Evolutionary conservation across 441 rosid genomes (phyloP).

Genomic region (Kokia cookei): DNA sequence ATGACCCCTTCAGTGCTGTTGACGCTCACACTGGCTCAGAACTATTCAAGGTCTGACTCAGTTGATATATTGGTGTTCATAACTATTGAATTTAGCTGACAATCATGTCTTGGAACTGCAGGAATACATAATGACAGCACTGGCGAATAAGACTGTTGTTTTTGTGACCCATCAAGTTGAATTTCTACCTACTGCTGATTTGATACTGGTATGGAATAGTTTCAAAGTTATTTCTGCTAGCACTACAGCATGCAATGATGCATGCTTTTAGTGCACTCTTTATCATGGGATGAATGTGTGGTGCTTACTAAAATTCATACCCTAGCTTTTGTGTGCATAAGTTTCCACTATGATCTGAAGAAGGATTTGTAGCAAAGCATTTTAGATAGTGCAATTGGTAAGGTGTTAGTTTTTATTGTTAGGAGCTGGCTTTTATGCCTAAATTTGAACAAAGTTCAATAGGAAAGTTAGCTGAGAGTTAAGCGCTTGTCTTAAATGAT

Average conservation of each 20-base stretch:
- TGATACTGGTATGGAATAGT: constrained; percentile 69
- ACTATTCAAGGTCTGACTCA: constrained; percentile 71
- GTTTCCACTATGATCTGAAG: background rate
- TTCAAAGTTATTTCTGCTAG: background rate
- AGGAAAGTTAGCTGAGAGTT: background rate
- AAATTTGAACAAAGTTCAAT: background rate
- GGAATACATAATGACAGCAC: constrained; percentile 91
- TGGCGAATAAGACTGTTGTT: constrained; percentile 80
- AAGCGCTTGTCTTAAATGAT: background rate
- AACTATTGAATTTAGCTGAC: constrained; percentile 20
- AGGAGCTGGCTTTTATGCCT: background rate
- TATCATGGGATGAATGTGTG: background rate
- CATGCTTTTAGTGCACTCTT: background rate
- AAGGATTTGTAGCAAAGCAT: background rate
- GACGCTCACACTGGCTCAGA: constrained; percentile 99
- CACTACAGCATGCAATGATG: constrained; percentile 11
- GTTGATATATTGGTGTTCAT: constrained; percentile 2
- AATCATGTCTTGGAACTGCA: constrained; percentile 35
- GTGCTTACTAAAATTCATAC: background rate
- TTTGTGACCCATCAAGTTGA: constrained; percentile 99
- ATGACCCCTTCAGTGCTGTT: constrained; percentile 99
- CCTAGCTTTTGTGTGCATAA: background rate
- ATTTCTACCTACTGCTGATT: constrained; percentile 89
- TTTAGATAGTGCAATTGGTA: background rate
- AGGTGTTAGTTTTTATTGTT: background rate